Evolutionary conservation across 2,329 filamentous ascomycete species (phyloP).

Genomic region (Chrysoporthe austroafricana): DNA sequence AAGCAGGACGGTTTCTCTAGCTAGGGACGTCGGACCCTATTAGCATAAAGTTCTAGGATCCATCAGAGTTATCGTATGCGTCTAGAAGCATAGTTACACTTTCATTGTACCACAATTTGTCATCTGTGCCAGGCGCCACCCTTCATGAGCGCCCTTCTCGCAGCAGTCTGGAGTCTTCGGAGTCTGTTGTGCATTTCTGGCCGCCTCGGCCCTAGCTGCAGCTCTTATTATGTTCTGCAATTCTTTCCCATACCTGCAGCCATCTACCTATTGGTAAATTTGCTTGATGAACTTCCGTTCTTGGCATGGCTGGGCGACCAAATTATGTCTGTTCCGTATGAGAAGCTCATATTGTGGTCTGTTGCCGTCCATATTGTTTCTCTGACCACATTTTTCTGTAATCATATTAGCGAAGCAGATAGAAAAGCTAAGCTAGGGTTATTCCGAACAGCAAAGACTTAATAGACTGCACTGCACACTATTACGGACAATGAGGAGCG

Average conservation of each 20-base stretch:
- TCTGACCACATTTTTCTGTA: not conserved
- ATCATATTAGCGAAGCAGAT: not conserved
- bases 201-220: not conserved
- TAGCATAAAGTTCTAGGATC: not conserved
- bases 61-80: not conserved
- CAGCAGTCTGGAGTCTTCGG: not conserved
- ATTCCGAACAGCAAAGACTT: too few species aligned
- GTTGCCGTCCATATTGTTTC: not conserved
- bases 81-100: not conserved
- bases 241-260: not conserved
- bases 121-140: not conserved
- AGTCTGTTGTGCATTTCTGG: not conserved
- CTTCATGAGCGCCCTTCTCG: not conserved
- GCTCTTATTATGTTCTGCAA: not conserved
- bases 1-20: not conserved
- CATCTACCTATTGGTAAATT: not conserved
- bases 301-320: not conserved
- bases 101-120: not conserved
- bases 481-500: too few species aligned
- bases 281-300: not conserved
- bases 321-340: not conserved
- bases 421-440: not conserved
- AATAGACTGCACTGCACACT: too few species aligned
- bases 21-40: too few species aligned
- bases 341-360: not conserved